Evolutionary conservation across 1,284 basidiomycete genomes (phyloP).

Genomic region (Neonothopanus nambi): DNA sequence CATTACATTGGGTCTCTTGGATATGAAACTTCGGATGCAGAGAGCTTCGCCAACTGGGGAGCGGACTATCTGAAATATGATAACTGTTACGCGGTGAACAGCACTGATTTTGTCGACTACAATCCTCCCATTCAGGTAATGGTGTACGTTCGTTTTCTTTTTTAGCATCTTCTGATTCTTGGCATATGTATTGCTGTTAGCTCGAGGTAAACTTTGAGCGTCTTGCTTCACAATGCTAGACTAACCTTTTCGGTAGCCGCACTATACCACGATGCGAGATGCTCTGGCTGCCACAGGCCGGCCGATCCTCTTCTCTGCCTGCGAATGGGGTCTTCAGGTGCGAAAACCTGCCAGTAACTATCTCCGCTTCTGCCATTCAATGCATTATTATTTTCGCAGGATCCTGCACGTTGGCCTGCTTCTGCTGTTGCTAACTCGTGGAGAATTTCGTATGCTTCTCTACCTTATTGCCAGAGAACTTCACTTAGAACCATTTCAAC

Average conservation of each 20-base stretch:
- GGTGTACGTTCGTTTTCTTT: background rate
- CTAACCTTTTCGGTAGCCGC: slow-evolving; percentile 31
- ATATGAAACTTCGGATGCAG: slow-evolving; percentile 44
- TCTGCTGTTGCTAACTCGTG: slow-evolving; percentile 47
- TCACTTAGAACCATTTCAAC: background rate
- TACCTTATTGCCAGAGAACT: background rate
- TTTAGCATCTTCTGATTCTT: slow-evolving; percentile 8
- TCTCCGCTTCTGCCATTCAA: background rate
- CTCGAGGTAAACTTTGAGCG: slow-evolving; percentile 29
- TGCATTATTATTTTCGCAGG: slow-evolving; percentile 24
- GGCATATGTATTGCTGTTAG: slow-evolving; percentile 22
- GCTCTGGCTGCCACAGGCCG: slow-evolving; percentile 48
- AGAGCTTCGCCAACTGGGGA: slow-evolving; percentile 45
- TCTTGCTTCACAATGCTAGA: background rate
- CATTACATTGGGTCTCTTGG: slow-evolving; percentile 44
- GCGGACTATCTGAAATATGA: slow-evolving; percentile 54
- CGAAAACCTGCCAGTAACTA: background rate
- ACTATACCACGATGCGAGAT: slow-evolving; percentile 51
- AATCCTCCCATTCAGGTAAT: slow-evolving; percentile 39
- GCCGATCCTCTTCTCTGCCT: slow-evolving; percentile 53
- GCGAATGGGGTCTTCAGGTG: slow-evolving; percentile 51
- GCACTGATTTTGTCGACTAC: slow-evolving; percentile 46
- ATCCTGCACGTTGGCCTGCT: slow-evolving; percentile 50
- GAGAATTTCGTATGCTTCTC: slow-evolving; percentile 42
- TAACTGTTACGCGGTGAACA: slow-evolving; percentile 47